Evolutionary conservation across 1,284 basidiomycete genomes (phyloP).

Genomic region (Cryptococcus sp.): DNA sequence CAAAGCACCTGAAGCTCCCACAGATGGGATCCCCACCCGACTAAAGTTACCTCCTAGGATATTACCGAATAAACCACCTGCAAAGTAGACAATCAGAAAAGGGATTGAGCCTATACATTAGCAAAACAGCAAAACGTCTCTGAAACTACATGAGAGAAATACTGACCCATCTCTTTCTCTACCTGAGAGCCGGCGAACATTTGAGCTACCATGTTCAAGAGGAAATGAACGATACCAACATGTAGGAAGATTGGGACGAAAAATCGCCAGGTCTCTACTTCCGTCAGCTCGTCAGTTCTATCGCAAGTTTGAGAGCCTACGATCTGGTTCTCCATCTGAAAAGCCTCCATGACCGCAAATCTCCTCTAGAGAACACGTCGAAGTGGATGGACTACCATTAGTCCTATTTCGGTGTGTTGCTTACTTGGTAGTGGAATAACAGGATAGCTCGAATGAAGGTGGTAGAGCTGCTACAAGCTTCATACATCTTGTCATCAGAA

Average conservation of each 20-base stretch:
- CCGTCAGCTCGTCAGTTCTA: not conserved
- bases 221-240: conserved; percentile 81
- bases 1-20: conserved; percentile 89
- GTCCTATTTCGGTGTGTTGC: conserved; percentile 1
- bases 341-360: conserved; percentile 89
- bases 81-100: conserved; percentile 77
- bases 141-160: not conserved
- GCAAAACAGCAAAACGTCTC: no score
- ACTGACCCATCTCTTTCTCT: conserved; percentile 42
- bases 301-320: conserved; percentile 56
- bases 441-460: conserved; percentile 59
- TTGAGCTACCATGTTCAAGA: conserved; percentile 86
- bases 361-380: conserved; percentile 69
- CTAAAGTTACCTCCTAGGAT: conserved; percentile 83
- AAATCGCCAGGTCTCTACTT: conserved; percentile 56
- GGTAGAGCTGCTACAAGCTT: conserved; percentile 57
- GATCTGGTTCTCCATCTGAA: conserved; percentile 62
- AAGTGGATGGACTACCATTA: conserved; percentile 59
- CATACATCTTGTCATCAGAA: conserved; percentile 23
- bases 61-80: conserved; percentile 84
- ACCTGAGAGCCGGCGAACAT: conserved; percentile 52
- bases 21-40: conserved; percentile 81
- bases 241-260: conserved; percentile 85
- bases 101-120: conserved; percentile 59
- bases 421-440: conserved; percentile 51